phyloP scores from a whole-genome alignment of 495 filamentous ascomycete species.

The Margaritispora aquatica region DNA sequence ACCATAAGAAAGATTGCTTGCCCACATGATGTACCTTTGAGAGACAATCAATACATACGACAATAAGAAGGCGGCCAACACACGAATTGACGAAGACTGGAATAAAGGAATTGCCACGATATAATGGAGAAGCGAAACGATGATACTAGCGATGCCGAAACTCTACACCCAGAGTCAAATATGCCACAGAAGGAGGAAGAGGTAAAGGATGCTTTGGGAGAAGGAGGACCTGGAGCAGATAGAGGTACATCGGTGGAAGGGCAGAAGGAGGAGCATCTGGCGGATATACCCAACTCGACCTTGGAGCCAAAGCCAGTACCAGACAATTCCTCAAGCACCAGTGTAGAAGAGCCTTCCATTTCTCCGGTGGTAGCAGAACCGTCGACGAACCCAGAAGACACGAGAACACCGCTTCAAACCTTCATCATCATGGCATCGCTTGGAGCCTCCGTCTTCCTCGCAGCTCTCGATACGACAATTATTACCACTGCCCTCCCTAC shows the following conservation, averaged over 20 bases:
- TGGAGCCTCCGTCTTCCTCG: conserved; percentile 45
- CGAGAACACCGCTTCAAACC: conserved; percentile 19
- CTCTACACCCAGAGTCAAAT: not conserved
- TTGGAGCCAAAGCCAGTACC: not conserved
- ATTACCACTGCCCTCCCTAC: conserved; percentile 50
- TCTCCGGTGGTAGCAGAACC: not conserved
- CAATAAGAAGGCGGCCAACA: no score
- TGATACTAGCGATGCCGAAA: not conserved
- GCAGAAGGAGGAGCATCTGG: not conserved
- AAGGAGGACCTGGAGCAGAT: not conserved
- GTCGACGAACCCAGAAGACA: conserved; percentile 12
- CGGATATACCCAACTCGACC: not conserved
- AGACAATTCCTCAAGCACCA: not conserved
- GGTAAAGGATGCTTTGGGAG: not conserved
- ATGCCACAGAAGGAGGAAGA: not conserved
- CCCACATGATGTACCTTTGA: no score
- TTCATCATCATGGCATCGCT: conserved; percentile 32
- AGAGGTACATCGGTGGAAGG: not conserved
- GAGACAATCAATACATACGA: no score
- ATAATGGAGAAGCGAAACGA: not conserved
- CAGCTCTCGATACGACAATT: conserved; percentile 47
- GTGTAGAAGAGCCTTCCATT: not conserved
- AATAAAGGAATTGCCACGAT: no score
- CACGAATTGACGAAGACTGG: not conserved
- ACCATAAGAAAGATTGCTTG: no score